Conservation (phyloP, 768 basidiomycete genomes). For the Kwoniella pini region DNA sequence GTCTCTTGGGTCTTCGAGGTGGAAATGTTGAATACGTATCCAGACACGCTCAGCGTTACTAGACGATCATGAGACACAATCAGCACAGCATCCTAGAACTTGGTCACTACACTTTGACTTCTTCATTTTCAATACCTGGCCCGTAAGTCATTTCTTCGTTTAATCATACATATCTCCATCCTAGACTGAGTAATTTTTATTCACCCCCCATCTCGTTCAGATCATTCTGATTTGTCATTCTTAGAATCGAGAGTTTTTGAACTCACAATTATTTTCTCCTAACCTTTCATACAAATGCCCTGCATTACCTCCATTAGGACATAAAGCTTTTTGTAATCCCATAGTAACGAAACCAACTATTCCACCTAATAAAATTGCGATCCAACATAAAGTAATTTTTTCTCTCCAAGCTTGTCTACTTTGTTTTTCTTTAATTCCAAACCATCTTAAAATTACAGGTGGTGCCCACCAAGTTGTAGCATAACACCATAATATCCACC, state of each 20-base stretch:
- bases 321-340: constrained; percentile 88
- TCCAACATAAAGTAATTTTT: constrained; percentile 88
- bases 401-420: constrained; percentile 93
- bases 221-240: too few species aligned
- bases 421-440: constrained; percentile 76
- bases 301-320: constrained; percentile 61
- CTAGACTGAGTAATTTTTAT: too few species aligned
- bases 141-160: constrained; percentile 53
- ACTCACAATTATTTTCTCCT: constrained; percentile 42
- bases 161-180: too few species aligned
- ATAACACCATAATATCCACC: constrained; percentile 80
- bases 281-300: constrained; percentile 33
- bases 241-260: too few species aligned
- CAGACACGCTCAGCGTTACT: constrained; percentile 74
- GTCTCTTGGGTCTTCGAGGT: constrained; percentile 59
- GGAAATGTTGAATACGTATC: constrained; percentile 74
- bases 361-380: constrained; percentile 75
- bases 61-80: constrained; percentile 41
- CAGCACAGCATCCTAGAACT: not conserved
- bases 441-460: constrained; percentile 69
- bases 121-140: not conserved
- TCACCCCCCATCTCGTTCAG: too few species aligned
- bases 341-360: constrained; percentile 88
- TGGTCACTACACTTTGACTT: not conserved
- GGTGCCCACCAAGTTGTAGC: constrained; percentile 87